Evolutionary conservation across 805 yeast genomes (phyloP), one percentile per base, ranked within the genome.

Genomic region (Saccharomycopsis sp.): DNA sequence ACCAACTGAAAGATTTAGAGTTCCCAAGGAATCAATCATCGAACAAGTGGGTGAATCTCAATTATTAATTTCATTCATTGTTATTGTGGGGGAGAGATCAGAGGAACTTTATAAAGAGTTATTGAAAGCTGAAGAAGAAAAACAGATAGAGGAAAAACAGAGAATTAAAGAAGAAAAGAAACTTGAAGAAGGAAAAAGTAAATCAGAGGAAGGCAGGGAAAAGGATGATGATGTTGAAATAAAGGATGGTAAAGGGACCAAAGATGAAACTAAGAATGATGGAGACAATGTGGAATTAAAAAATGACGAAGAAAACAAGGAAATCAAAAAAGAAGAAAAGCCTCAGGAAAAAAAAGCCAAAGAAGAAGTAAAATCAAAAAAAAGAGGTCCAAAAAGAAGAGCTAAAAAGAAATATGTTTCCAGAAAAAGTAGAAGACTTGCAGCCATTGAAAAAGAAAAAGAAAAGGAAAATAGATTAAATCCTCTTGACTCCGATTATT

Each of bases 11-110:
- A 69, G 97, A 43, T 89, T 71, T 52, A 61, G 70, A 43, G 54
- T 89, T 1, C 96, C 97, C 0, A 77, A 77, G 48, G 74, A 85
- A 47, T 71, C 94, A 1, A 70, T 89, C 2, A 63, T 81, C 44
- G 96, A 88, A 59, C 63, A 72, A 1, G 32, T 61, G 1, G 61
- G 52, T 1, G 61, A 56, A 21, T 62, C 51, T 1, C 63, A 60
- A 20, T 45, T 62, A 9, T 46, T 64, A 10, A 47, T 66, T 13
- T 66, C 72, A 1, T 62, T 58, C 40, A 36, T 67, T 9, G 52
- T 60, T 18, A 49, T 63, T 4, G 34, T n/a, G 15, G 26, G 37
- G 20, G n/a, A n/a, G n/a, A n/a, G n/a, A n/a, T 37, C 45, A 9
- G 18, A 43, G 15, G n/a, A 31, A 12, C 19, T 23, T 3, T 31